Percentiles rank a stretch among this genome's conserved stretches.
These are phyloP conservation scores for Penicillium pulvis DNA, from an alignment of 495 filamentous ascomycete genomes.

Conservation along the genomic window DNA sequence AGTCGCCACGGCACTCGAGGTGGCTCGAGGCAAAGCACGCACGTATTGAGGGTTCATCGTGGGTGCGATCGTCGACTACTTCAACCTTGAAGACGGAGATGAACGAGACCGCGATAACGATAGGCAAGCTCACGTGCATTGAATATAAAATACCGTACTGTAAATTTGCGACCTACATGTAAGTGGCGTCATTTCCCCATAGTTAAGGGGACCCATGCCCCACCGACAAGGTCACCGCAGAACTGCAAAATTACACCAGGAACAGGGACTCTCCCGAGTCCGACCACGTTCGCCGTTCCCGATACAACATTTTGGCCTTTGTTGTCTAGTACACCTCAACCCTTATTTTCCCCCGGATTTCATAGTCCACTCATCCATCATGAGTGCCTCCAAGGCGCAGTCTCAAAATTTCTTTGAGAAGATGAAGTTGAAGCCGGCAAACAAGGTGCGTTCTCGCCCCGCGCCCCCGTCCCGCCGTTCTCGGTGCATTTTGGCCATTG, in stretches of 20 bases:
- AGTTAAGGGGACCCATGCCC: slow-evolving; percentile 3
- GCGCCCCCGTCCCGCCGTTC: slow-evolving; percentile 21
- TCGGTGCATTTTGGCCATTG: slow-evolving; percentile 21
- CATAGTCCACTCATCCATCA: slow-evolving; percentile 29
- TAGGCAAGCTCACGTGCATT: slow-evolving; percentile 18
- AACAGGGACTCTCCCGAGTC: slow-evolving; percentile 20
- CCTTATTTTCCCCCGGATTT: slow-evolving; percentile 7
- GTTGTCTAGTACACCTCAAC: slow-evolving; percentile 18
- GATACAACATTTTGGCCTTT: slow-evolving; percentile 21
- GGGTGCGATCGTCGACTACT: slow-evolving; percentile 6
- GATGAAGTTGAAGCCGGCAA: slow-evolving; percentile 87
- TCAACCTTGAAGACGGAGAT: slow-evolving; percentile 6
- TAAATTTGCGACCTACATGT: slow-evolving; percentile 11
- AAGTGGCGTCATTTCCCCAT: slow-evolving; percentile 3
- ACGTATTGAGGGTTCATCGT: slow-evolving; percentile 24
- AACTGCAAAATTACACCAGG: slow-evolving; percentile 25
- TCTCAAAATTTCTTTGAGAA: slow-evolving; percentile 98
- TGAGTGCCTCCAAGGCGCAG: slow-evolving; percentile 93
- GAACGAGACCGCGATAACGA: slow-evolving; percentile 18
- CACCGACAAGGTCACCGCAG: slow-evolving; percentile 6
- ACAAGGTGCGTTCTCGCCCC: slow-evolving; percentile 69
- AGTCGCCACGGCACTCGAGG: slow-evolving; percentile 11
- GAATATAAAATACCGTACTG: slow-evolving; percentile 18
- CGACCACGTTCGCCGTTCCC: slow-evolving; percentile 38
- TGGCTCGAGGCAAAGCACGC: slow-evolving; percentile 24